Conservation (phyloP, 352 stramenopile genomes). For the Thraustochytrium striatum region DNA sequence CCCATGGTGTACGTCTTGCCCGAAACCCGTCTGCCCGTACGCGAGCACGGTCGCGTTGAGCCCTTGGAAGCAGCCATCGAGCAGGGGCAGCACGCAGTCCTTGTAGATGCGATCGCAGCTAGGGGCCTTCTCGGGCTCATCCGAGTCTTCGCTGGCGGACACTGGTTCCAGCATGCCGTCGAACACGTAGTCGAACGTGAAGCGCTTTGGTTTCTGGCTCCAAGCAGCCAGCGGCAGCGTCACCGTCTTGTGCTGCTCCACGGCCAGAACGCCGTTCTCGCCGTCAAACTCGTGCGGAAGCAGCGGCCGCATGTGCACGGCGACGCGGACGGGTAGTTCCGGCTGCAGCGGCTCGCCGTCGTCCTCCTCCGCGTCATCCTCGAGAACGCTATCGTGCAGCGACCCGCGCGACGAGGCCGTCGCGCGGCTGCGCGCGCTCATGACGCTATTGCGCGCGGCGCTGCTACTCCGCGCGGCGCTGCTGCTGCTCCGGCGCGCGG, state of each 20-base stretch:
- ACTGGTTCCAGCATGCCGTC: too few relatives aligned
- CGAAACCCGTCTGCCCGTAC: slow-evolving; percentile 53
- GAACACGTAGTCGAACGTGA: slow-evolving; percentile 49
- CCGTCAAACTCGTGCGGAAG: slow-evolving; percentile 17
- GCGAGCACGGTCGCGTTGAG: slow-evolving; percentile 54
- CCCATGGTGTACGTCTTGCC: slow-evolving; percentile 55
- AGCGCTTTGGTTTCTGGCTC: slow-evolving; percentile 2
- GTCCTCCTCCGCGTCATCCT: too few relatives aligned
- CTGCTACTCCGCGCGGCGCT: too few relatives aligned
- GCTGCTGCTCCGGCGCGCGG: too few relatives aligned
- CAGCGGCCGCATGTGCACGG: slow-evolving; percentile 45
- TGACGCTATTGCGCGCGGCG: too few relatives aligned
- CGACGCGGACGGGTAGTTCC: slow-evolving; percentile 40
- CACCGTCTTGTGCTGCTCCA: slow-evolving; percentile 14
- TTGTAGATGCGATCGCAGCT: slow-evolving; percentile 47
- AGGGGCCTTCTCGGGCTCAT: background rate
- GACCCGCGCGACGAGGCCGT: too few relatives aligned
- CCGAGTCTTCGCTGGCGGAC: background rate
- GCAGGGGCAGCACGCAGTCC: slow-evolving; percentile 45
- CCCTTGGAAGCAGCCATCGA: slow-evolving; percentile 43
- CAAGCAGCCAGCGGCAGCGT: slow-evolving; percentile 13
- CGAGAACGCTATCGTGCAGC: too few relatives aligned
- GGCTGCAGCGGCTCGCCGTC: too few relatives aligned
- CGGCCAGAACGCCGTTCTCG: slow-evolving; percentile 1
- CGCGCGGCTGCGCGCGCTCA: too few relatives aligned